Evolutionary conservation across 2,329 filamentous ascomycete species (phyloP).

Genomic region (Diaporthe longicolla): DNA sequence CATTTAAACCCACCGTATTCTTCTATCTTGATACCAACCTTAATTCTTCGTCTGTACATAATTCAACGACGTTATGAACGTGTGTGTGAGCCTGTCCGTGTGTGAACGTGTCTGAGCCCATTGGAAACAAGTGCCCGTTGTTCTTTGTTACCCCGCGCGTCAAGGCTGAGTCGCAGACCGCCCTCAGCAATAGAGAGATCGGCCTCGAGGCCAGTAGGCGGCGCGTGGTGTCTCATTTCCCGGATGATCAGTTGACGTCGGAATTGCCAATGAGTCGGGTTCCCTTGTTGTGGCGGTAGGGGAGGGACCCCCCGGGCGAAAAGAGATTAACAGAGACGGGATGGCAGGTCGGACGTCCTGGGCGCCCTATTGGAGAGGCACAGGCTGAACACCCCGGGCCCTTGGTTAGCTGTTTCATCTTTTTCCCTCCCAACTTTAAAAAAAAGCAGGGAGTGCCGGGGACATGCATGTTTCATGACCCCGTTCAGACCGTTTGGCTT

Average conservation of each 20-base stretch:
- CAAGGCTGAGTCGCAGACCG: neutral
- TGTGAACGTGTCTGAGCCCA: neutral
- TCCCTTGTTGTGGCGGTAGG: constrained; percentile 5
- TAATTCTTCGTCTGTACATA: constrained; percentile 32
- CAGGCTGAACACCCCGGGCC: neutral
- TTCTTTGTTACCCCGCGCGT: neutral
- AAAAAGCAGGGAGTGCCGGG: constrained; percentile 16
- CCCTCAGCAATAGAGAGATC: constrained; percentile 19
- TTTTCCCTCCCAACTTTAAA: neutral
- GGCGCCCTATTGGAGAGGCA: neutral
- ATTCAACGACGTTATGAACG: constrained; percentile 20
- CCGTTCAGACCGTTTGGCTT: too few species aligned
- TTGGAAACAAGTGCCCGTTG: neutral
- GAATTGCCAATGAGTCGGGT: neutral
- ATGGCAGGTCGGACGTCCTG: neutral
- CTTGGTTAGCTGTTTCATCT: constrained; percentile 25
- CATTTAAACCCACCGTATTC: constrained; percentile 29
- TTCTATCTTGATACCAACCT: constrained; percentile 35
- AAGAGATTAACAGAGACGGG: constrained; percentile 27
- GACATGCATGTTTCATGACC: constrained; percentile 24
- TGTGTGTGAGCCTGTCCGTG: neutral
- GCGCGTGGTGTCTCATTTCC: constrained; percentile 41
- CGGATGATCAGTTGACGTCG: constrained; percentile 19
- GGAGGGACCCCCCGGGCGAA: neutral
- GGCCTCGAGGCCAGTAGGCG: neutral